Base-by-base conservation (phyloP, 176 grass and related monocot genomes). In the Carex cristatella region DNA sequence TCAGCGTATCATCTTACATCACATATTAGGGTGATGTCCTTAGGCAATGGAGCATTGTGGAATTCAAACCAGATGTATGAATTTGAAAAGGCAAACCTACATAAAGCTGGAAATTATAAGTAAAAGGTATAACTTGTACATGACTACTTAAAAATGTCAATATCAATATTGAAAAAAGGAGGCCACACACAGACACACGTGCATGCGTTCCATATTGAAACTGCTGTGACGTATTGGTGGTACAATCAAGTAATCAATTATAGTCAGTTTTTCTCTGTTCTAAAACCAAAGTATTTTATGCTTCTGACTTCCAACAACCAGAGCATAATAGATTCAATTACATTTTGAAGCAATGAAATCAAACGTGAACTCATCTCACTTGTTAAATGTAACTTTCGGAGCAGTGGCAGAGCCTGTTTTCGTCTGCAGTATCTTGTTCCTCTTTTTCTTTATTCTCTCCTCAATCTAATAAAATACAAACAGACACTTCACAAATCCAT, bases 31-130 rank as follows among this genome's bases (percentile, higher is more conserved):
- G 87, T 86, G n/a, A 91, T 85, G 66, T 98, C 91, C 88, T 98
- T 92, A 3, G 95, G 88, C 84, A 98, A 87, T 31, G 89, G 82
- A 83, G 88, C 86, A 93, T 93, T 90, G 88, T 94, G 90, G 85
- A 98, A 98, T 89, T 90, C 95, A 6, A 98, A 90, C 95, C 92
- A 98, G 74, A 98, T 93, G 62, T 94, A 91, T 18, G 90, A 97
- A 89, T 97, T 97, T 84, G 89, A 91, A 94, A 90, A 98, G 48
- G 85, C 69, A 81, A 98, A 98, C 86, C 91, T 98, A 83, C 73
- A 84, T 19, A 79, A 13, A 61, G 88, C 49, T 69, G 23, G 63
- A 37, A 31, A 76, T 28, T 31, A 18, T 55, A 10, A 76, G 72
- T 54, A 76, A 30, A 76, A 76, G 9, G 44, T 76, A 69, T 69